Evolutionary conservation across 164 flowering plant species (phyloP).

Genomic region (Euptelea pleiosperma): DNA sequence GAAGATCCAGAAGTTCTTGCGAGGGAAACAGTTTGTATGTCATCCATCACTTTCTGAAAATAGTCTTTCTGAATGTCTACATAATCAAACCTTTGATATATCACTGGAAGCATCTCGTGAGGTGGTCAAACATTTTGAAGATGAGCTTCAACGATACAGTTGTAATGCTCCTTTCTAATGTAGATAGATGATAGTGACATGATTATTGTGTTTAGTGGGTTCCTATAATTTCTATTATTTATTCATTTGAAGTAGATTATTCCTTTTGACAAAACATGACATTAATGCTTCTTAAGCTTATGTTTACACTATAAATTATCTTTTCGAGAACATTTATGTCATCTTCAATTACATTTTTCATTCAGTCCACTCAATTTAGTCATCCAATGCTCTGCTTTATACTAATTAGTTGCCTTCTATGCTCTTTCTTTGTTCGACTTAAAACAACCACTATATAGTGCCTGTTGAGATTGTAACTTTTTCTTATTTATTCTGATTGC

Average conservation of each 20-base stretch:
- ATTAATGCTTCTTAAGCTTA: no score
- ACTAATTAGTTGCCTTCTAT: background rate
- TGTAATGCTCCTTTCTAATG: background rate
- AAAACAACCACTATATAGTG: background rate
- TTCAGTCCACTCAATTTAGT: background rate
- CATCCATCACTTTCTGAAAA: background rate
- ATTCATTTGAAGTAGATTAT: no score
- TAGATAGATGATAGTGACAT: no score
- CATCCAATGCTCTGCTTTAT: background rate
- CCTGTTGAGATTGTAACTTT: background rate
- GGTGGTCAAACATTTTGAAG: background rate
- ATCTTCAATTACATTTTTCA: background rate
- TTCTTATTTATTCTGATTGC: conserved; percentile 17
- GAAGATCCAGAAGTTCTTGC: conserved; percentile 67
- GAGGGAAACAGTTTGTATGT: conserved; percentile 70
- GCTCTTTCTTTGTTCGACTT: background rate
- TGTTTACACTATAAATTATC: no score
- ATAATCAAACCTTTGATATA: background rate
- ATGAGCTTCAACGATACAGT: background rate
- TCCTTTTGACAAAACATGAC: no score
- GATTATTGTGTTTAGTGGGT: no score
- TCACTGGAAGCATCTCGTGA: background rate
- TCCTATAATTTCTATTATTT: no score
- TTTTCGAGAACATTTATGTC: background rate
- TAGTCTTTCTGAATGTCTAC: background rate